These are phyloP conservation scores for Ajuga reptans DNA, from an alignment of 305 asterid species.

Conservation along the genomic window DNA sequence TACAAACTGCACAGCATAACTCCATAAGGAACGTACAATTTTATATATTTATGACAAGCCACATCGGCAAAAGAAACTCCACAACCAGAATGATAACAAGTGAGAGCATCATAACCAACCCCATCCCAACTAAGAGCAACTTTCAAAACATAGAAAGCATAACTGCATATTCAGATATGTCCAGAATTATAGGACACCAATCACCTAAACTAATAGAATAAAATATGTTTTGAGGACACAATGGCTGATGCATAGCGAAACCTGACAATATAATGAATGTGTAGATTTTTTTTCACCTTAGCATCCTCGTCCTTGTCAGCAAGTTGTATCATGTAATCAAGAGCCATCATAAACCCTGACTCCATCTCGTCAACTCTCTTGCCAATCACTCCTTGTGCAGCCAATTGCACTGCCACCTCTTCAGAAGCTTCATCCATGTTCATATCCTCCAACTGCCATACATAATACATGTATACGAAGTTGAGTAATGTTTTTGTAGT, in stretches of 20 bases:
- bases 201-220: not conserved
- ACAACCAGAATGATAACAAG: not conserved
- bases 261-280: not conserved
- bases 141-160: slow-evolving; percentile 11
- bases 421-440: slow-evolving; percentile 88
- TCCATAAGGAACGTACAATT: not conserved
- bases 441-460: slow-evolving; percentile 76
- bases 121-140: not conserved
- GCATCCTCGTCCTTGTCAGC: slow-evolving; percentile 86
- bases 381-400: slow-evolving; percentile 98
- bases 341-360: slow-evolving; percentile 87
- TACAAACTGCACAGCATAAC: not conserved
- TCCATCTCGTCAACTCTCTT: slow-evolving; percentile 97
- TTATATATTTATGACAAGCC: not conserved
- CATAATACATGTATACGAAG: slow-evolving; percentile 17
- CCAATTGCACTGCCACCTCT: slow-evolving; percentile 79
- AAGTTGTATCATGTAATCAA: slow-evolving; percentile 89
- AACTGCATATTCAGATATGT: not conserved
- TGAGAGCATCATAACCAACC: not conserved
- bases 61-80: not conserved
- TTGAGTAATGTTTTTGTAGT: not conserved
- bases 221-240: not conserved
- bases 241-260: not conserved
- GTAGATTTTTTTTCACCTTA: slow-evolving; percentile 38
- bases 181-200: not conserved